Evolutionary conservation across 2,329 filamentous ascomycete species (phyloP).

Genomic region (Graphilbum ipis-grandicollis): DNA sequence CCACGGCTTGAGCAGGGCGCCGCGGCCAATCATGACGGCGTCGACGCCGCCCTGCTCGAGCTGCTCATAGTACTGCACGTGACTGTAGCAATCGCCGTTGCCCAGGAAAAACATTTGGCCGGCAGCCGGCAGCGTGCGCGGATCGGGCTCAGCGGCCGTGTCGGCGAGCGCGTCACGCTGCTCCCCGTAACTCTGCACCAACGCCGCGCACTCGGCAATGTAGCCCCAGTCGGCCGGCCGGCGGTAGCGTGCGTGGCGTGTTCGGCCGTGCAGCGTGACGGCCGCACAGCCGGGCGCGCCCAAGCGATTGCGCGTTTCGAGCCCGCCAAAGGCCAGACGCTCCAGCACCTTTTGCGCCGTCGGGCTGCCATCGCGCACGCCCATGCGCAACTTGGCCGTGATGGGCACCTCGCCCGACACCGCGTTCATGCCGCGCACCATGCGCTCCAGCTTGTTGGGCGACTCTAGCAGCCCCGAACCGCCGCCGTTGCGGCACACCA

Average conservation of each 20-base stretch:
- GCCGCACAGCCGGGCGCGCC: constrained; percentile 78
- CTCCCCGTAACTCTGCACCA: constrained; percentile 66
- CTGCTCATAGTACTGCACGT: constrained; percentile 69
- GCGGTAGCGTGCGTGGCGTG: constrained; percentile 86
- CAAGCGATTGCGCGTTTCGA: constrained; percentile 49
- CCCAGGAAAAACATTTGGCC: constrained; percentile 72
- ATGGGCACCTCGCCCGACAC: constrained; percentile 84
- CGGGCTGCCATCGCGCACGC: constrained; percentile 57
- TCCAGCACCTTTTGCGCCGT: constrained; percentile 70
- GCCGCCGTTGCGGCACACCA: constrained; percentile 74
- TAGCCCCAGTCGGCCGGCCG: constrained; percentile 88
- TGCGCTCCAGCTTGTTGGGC: constrained; percentile 78
- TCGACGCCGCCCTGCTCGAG: constrained; percentile 67
- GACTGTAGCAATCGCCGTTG: constrained; percentile 92
- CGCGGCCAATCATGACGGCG: constrained; percentile 92
- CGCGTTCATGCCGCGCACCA: constrained; percentile 87
- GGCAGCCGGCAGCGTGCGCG: constrained; percentile 45
- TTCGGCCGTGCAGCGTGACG: constrained; percentile 88
- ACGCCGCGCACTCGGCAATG: constrained; percentile 72
- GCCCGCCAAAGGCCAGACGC: constrained; percentile 63
- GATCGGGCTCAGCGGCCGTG: constrained; percentile 62
- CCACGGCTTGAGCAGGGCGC: constrained; percentile 95
- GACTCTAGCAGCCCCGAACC: constrained; percentile 86
- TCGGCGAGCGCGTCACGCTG: constrained; percentile 51
- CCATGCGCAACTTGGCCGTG: constrained; percentile 87